Evolutionary conservation across 345 rosid species (phyloP), one percentile per base, ranked within the genome.

Genomic region (Toxicodendron radicans): DNA sequence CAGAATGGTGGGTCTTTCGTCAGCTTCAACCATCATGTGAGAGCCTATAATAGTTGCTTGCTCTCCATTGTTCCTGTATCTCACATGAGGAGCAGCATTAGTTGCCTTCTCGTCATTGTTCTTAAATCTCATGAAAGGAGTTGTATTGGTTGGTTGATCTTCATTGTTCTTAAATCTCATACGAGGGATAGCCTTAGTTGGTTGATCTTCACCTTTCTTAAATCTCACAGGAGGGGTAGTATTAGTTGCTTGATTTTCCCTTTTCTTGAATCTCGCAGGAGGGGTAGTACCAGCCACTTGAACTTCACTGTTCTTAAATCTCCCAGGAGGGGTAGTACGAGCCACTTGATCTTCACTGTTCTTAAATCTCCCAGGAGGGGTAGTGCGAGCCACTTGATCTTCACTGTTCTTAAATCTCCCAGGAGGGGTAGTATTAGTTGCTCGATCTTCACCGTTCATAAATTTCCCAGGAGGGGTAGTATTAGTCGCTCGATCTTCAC

Each of bases 1-100:
- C 82, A 24, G 71, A 21, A 46, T 43, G 23, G 76, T 32, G 54
- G 79, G 66, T 38, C 66, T 64, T 57, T 56, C 68, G 58, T 83
- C 77, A 9, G 61, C 64, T 68, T 74, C 80, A 74, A 71, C 63
- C 52, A 43, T 53, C 27, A 33, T 51, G 51, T 17, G 51, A 6
- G 73, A 70, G 54, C 48, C 49, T 24, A 7, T 59, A 66, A 63
- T 51, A 38, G 70, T 72, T 71, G 58, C 72, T 10, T 53, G 64
- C 49, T 59, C 58, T 64, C 45, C 72, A 61, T 41, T 54, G 57
- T 74, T 72, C 78, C 43, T 73, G 54, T 23, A 75, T 18, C 27
- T 52, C 56, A 24, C 4, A 53, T 8, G 48, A 35, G 70, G 70
- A 27, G 32, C 5, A 6, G 7, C 58, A 32, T 35, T 56, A 27